phyloP scores from a whole-genome alignment of 108 stramenopile species.

The Aurantiochytrium sp. region DNA sequence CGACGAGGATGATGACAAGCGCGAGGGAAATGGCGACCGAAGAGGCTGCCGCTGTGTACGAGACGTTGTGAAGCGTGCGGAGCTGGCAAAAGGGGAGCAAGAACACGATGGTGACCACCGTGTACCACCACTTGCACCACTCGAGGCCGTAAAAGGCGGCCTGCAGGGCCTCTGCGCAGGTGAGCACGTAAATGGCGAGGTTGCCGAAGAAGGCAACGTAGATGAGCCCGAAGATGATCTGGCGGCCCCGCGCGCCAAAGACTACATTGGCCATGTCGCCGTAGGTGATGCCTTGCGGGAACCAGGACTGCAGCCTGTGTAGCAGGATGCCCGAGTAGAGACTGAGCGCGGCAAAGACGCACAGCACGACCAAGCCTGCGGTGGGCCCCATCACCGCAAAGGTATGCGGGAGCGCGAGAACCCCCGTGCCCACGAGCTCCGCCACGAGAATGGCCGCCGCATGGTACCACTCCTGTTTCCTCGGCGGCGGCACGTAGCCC shows the following conservation, averaged over 20 bases:
- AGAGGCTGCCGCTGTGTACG: conserved; percentile 11
- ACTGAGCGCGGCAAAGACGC: not conserved
- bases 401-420: conserved; percentile 8
- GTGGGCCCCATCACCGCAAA: not conserved
- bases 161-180: conserved; percentile 6
- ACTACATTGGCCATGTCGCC: conserved; percentile 15
- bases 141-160: not conserved
- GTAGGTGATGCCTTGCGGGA: not conserved
- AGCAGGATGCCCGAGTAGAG: conserved; percentile 13
- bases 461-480: conserved; percentile 5
- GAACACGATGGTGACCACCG: not conserved
- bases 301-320: not conserved
- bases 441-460: conserved; percentile 24
- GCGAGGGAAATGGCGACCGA: not conserved
- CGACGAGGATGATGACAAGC: not conserved
- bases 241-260: not conserved
- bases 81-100: conserved; percentile 31
- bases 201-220: conserved; percentile 22
- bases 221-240: not conserved
- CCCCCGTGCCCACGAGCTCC: conserved; percentile 1
- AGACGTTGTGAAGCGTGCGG: not conserved
- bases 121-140: not conserved
- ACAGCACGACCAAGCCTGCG: not conserved
- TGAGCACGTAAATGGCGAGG: conserved; percentile 4
- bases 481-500: not conserved